Evolutionary conservation across 129 eudicot genomes (phyloP), one percentile per base, ranked within the genome.

Genomic region (Tagetes patula): DNA sequence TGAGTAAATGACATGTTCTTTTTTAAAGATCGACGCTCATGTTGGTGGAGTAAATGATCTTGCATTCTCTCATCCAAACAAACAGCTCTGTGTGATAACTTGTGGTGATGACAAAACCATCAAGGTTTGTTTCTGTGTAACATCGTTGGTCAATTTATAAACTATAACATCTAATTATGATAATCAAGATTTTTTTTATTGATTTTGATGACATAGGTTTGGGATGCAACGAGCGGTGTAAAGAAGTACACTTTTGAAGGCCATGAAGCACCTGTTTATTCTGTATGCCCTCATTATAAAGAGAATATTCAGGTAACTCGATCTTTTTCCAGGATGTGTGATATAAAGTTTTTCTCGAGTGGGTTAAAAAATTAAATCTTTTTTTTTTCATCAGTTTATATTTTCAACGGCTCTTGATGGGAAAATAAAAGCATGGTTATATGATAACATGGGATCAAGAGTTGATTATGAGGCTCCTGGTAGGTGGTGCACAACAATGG

Each of bases 41-140:
- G 82, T 81, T 77, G 97, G 97, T 53, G 96, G 97, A 79, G 97
- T 91, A 60, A 91, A 91, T 60, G 96, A 91, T 88, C 86, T 91
- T 53, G 97, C 96, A 20, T 91, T 91, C 77, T 86, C 97, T 65
- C 89, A 85, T 72, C 97, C 96, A 6, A 91, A 91, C 67, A 91
- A 91, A 84, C 96, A 91, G 70, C 93, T 86, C 53, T 91, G 93
- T 50, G 96, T 88, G 72, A 88, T 91, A 58, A 91, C 97, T 36
- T 91, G 97, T 67, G 97, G 96, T 38, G 97, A 91, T 36, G 97
- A 91, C 74, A 88, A 88, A 79, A 87, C 91, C 56, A 91, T 91
- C 56, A 91, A 88, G 91, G 97, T 91, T 65, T 32, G 77, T 20
- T 69, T 71, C 1, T 77, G n/a, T 34, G 0, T 41, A 7, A 37